Base-by-base conservation (phyloP, 805 yeast species). In the Kodamaea kaohsiungensis region DNA sequence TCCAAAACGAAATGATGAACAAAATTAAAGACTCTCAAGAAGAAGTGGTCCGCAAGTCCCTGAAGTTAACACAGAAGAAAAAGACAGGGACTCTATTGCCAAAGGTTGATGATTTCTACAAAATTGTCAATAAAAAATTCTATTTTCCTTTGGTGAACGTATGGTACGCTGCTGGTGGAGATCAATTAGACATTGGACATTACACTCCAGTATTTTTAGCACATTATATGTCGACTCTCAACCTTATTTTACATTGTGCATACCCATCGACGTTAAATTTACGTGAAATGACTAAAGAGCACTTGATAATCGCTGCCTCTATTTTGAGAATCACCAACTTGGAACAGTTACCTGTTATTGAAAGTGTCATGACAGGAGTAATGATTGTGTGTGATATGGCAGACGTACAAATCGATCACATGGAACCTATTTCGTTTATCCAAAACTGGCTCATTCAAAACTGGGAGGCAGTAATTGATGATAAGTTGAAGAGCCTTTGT, bases 151-250 rank as follows among this genome's bases (percentile, higher is more conserved):
- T 88, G 48, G 62, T 79, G 0, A 73, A 77, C 6, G 70, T 79
- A 1, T 85, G 87, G 86, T 63, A 73, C 43, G 80, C 78, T 52
- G 74, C 74, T 18, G 77, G 72, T 38, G 54, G 48, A 12, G 82
- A 77, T 7, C 53, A 48, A 2, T 75, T 79, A 42, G 70, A 71
- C 43, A 68, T 81, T 38, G 88, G 89, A 0, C 77, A 72, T 42
- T 82, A 83, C 60, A 79, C 88, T 0, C 76, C 81, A 0, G 60
- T 86, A 1, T 66, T 87, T 17, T 72, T 75, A 37, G 76, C 83
- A 0, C 92, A 88, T 63, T 87, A 77, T 65, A 59, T 88, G 46
- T 78, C 81, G 52, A 84, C 89, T 0, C 62, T 88, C 52, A 76
- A 83, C 0, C 61, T 87, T n/a, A 60, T 88, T 2, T 64, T 86